Evolutionary conservation across 2,329 filamentous ascomycete genomes (phyloP), one percentile per base, ranked within the genome.

Genomic region (Rugonectria rugulosa): DNA sequence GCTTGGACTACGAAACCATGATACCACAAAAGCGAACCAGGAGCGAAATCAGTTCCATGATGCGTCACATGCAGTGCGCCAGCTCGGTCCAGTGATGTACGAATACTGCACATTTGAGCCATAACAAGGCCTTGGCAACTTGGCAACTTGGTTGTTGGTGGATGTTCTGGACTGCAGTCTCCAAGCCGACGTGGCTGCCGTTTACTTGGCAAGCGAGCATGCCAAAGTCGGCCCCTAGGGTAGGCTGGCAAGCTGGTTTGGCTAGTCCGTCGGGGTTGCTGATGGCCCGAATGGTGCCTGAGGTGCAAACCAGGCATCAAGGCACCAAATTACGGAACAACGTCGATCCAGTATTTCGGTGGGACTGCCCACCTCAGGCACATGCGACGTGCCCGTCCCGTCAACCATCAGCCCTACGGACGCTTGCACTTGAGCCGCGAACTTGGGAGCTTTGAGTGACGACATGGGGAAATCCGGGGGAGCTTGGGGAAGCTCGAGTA

Each of bases 391-490:
- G 52, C 47, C 59, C 53, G 45, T 40, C 42, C 29, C 44, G 31
- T 54, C 44, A 44, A 48, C 37, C 57, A 57, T 68, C 66, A 69
- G 67, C 68, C 68, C 68, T 69, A 67, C 59, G 59, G 57, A 57
- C 56, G 59, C 61, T 68, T 62, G 60, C 48, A 63, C 46, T 60
- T 64, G 63, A 64, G 66, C 63, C 64, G 62, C 66, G 62, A 62
- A 53, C 60, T 60, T 69, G 59, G n/a, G 61, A 67, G 62, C 59
- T 66, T 63, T 66, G 59, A 34, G 61, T 59, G 52, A 63, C 62
- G 60, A 51, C 51, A 62, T 59, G 56, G 48, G 57, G 58, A 64
- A 63, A 61, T 61, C 58, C 54, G 64, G 61, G 59, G 58, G 51
- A 66, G 56, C 61, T 61, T 38, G 59, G 58, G 51, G 12, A 44